phyloP scores from a whole-genome alignment of 78 protist genomes.

The Cyanophora paradoxa region DNA sequence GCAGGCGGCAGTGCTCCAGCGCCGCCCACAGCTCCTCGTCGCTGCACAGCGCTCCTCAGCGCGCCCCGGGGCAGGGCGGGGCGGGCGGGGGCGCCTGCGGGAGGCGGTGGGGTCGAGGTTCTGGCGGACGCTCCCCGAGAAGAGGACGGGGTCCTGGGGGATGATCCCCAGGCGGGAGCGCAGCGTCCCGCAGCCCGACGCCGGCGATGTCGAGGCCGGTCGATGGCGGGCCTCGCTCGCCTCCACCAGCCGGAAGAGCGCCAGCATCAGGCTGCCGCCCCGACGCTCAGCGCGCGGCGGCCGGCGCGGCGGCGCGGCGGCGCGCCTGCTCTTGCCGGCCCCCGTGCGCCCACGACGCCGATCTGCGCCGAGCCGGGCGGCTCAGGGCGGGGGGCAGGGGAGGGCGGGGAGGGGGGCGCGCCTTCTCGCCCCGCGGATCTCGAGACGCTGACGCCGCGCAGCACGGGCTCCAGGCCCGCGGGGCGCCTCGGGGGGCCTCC shows the following conservation, averaged over 20 bases:
- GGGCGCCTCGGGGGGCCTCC: no score
- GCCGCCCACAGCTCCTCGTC: constrained; percentile 48
- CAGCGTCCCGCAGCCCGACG: constrained; percentile 40
- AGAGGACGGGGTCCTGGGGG: constrained; percentile 73
- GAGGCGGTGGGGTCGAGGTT: constrained; percentile 13
- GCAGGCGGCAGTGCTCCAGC: constrained; percentile 34
- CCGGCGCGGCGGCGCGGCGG: constrained; percentile 86
- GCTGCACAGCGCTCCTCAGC: no score
- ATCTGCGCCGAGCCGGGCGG: constrained; percentile 3
- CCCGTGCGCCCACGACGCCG: constrained; percentile 75
- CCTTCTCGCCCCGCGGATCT: constrained; percentile 57
- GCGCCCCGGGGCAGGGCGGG: no score
- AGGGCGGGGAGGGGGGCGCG: no score
- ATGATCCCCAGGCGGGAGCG: constrained; percentile 46
- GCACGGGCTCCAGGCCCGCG: constrained; percentile 29
- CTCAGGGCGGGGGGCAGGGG: not conserved
- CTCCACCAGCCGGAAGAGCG: constrained; percentile 76
- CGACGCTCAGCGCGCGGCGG: constrained; percentile 40
- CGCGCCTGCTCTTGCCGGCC: constrained; percentile 25
- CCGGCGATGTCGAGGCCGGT: constrained; percentile 32
- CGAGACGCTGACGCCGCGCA: constrained; percentile 29
- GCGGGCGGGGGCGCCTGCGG: no score
- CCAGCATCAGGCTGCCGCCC: constrained; percentile 43
- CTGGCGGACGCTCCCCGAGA: constrained; percentile 48
- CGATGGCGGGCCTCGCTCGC: constrained; percentile 45